These are phyloP conservation scores for Cyberlindnera americana DNA, from an alignment of 805 yeast species.

Conservation along the genomic window DNA sequence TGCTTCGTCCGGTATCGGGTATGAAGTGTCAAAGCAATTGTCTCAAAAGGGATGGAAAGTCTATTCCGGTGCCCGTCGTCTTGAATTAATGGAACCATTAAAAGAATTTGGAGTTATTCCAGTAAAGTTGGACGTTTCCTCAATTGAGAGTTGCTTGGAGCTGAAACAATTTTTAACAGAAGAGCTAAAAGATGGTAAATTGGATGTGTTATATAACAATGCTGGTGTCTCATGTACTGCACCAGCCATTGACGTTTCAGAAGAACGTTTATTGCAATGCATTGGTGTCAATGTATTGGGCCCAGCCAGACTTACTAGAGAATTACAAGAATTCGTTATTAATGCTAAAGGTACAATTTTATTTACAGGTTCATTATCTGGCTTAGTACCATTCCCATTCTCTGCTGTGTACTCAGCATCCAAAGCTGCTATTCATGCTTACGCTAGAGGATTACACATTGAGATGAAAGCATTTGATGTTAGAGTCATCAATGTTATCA, in stretches of 20 bases:
- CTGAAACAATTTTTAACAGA: slow-evolving; percentile 40
- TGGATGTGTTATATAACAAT: slow-evolving; percentile 66
- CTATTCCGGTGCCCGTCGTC: slow-evolving; percentile 70
- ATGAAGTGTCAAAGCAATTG: slow-evolving; percentile 44
- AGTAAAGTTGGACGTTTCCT: slow-evolving; percentile 55
- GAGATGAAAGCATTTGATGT: slow-evolving; percentile 75
- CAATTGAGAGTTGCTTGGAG: slow-evolving; percentile 41
- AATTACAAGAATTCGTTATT: slow-evolving; percentile 51
- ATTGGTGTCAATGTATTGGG: slow-evolving; percentile 69
- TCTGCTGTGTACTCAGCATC: slow-evolving; percentile 62
- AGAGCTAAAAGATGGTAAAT: slow-evolving; percentile 41
- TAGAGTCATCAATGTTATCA: slow-evolving; percentile 60
- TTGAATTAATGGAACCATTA: slow-evolving; percentile 54
- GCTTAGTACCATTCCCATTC: slow-evolving; percentile 68
- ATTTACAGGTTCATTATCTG: slow-evolving; percentile 73
- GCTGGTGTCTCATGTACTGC: slow-evolving; percentile 75
- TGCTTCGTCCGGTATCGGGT: slow-evolving; percentile 55
- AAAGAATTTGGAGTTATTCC: slow-evolving; percentile 39
- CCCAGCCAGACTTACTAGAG: slow-evolving; percentile 60
- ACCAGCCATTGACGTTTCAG: slow-evolving; percentile 65
- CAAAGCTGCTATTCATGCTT: slow-evolving; percentile 75
- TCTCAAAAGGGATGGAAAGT: slow-evolving; percentile 54
- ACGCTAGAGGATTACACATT: slow-evolving; percentile 55
- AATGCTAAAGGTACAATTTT: slow-evolving; percentile 65
- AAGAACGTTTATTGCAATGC: slow-evolving; percentile 47